Evolutionary conservation across 805 yeast species (phyloP), one percentile per base, ranked within the genome.

Genomic region (Lipomyces chichibuensis): DNA sequence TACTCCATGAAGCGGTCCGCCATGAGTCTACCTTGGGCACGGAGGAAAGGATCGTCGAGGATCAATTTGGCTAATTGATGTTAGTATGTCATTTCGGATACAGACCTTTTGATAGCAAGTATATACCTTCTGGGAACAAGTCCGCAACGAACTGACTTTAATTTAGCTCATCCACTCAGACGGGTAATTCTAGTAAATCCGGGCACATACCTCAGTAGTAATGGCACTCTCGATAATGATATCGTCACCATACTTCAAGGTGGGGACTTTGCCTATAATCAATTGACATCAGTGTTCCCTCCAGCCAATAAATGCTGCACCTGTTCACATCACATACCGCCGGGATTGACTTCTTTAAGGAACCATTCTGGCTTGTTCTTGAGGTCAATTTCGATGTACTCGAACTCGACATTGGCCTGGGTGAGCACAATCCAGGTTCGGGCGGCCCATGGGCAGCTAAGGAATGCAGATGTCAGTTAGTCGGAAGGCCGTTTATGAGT

Each of bases 31-130:
- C 66, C 59, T 64, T 71, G 65, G 49, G 75, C 75, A 43, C 62
- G 83, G 92, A 93, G 88, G 97, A 94, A 81, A 90, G 94, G 80
- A 84, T 89, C 75, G 78, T 93, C 76, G 87, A 98, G 85, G 85
- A 84, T 60, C 85, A 90, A 80, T 85, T 88, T 62, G 51, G 71
- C 69, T 65, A 46, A 29, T 6, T 14, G 11, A 17, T 23, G 53
- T 25, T 11, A 53, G 58, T 39, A 57, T 37, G 33, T 23, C 17
- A 13, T 52, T n/a, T 52, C 8, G 29, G 14, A 3, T 29, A n/a
- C 25, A 17, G 29, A 4, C 8, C 13, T 23, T 23, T 7, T 6
- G 14, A 9, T 13, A 20, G 9, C n/a, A 33, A 33, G 33, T 13
- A 17, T 37, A 7, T 54, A 65, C 69, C 69, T 55, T 74, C 74